Evolutionary conservation across 192 early-diverging fungal genomes (phyloP), one percentile per base, ranked within the genome.

Genomic region (Umbelopsis sp.): DNA sequence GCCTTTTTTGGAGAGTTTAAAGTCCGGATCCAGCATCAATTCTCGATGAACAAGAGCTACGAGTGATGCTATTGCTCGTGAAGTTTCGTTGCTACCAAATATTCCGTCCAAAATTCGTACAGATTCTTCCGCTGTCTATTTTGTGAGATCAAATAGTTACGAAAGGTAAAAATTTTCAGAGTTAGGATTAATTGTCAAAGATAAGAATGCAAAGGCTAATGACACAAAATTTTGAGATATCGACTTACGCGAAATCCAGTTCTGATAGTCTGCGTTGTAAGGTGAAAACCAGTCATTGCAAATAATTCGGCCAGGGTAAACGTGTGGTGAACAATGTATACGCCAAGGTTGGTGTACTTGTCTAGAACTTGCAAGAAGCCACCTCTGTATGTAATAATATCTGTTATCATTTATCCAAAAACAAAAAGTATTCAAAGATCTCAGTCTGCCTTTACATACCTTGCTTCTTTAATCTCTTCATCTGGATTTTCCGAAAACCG

Each of bases 1-100:
- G 7, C 91, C 91, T 30, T 85, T 72, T 70, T 88, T 84, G 18
- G 84, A 81, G 27, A 88, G 72, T 50, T 75, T 82, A 58, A 90
- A 88, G 33, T 90, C 89, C 3, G 88, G 85, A 71, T 91, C 86
- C 13, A 92, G 86, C 64, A 86, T 74, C 5, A 92, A 76, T 78
- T 96, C 94, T 20, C 88, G 83, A 49, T 89, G 87, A 30, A 94
- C 87, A 61, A 97, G 79, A 45, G 89, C 79, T 35, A 97, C 89
- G 50, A 97, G 86, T 21, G 92, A 88, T 1, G 92, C 89, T 30
- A 96, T 78, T 13, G 94, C 94, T 25, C 91, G 85, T 16, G 95
- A 96, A 0, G 97, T 95, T 74, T 99, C 96, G 7, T 94, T 98
- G 2, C 92, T 89, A 22, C 97, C 97, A 85, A 99, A 98, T 10